These are phyloP conservation scores for Polygonum aviculare DNA, from an alignment of 148 eudicot species.

Conservation along the genomic window DNA sequence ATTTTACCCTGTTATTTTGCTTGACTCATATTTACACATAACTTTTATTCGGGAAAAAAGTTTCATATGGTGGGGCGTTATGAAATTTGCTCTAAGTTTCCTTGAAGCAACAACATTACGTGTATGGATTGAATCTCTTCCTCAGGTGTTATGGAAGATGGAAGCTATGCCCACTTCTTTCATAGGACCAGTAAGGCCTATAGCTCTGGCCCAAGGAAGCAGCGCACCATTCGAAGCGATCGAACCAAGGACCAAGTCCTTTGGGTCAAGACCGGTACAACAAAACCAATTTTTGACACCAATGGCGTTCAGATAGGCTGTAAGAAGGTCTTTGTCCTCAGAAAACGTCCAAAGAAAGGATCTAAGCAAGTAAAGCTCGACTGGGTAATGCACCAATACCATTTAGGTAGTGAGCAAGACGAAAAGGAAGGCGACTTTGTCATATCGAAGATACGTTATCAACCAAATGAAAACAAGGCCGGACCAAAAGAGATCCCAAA, in stretches of 20 bases:
- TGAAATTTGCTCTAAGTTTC: no score
- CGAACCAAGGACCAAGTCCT: background rate
- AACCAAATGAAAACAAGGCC: slow-evolving; percentile 4
- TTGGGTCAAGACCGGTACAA: slow-evolving; percentile 9
- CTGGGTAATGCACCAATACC: slow-evolving; percentile 93
- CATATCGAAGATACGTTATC: slow-evolving; percentile 61
- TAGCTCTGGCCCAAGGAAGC: slow-evolving; percentile 64
- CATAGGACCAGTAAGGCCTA: slow-evolving; percentile 61
- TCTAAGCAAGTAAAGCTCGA: slow-evolving; percentile 46
- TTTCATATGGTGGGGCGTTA: no score
- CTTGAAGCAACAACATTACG: no score
- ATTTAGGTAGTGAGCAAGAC: slow-evolving; percentile 53
- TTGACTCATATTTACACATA: no score
- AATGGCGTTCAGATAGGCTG: slow-evolving; percentile 63
- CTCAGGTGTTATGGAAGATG: slow-evolving; percentile 63
- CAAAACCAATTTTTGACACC: slow-evolving; percentile 33
- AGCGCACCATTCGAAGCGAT: slow-evolving; percentile 31
- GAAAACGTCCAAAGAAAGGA: slow-evolving; percentile 32
- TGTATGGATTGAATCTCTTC: background rate
- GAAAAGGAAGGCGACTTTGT: slow-evolving; percentile 57
- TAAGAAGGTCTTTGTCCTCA: slow-evolving; percentile 75
- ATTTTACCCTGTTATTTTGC: no score
- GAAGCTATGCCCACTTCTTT: slow-evolving; percentile 55
- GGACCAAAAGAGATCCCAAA: slow-evolving; percentile 14
- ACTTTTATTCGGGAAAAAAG: no score